Conservation (phyloP, 1,284 basidiomycete genomes). For the Ceratobasidium sp. region DNA sequence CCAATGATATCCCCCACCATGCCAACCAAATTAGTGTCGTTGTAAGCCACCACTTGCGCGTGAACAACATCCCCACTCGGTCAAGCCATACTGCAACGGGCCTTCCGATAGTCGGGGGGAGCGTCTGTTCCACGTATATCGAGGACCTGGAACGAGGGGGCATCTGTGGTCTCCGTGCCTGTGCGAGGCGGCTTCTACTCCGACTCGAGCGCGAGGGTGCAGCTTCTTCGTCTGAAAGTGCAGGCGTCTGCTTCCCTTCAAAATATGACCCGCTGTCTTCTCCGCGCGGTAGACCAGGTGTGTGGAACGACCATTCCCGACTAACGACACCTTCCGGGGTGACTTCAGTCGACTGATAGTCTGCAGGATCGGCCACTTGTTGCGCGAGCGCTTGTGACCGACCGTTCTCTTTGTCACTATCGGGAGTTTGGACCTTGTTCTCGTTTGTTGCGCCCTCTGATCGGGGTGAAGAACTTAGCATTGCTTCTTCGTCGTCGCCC, state of each 20-base stretch:
- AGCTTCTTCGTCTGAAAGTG: not conserved
- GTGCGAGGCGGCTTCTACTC: slow-evolving; percentile 12
- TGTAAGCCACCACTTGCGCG: slow-evolving; percentile 84
- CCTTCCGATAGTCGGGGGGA: slow-evolving; percentile 60
- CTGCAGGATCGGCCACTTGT: slow-evolving; percentile 34
- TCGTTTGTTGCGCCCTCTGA: slow-evolving; percentile 18
- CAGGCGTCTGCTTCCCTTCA: slow-evolving; percentile 17
- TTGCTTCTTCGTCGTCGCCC: slow-evolving; percentile 32
- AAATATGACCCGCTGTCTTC: slow-evolving; percentile 24
- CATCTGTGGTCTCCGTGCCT: slow-evolving; percentile 8
- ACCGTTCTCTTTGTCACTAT: slow-evolving; percentile 23
- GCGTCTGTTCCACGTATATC: slow-evolving; percentile 61
- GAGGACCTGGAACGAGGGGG: slow-evolving; percentile 54
- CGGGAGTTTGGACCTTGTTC: slow-evolving; percentile 23
- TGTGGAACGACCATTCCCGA: slow-evolving; percentile 31
- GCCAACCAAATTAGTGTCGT: slow-evolving; percentile 87
- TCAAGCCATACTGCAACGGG: slow-evolving; percentile 77
- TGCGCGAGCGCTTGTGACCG: slow-evolving; percentile 21
- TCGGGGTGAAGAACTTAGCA: not conserved
- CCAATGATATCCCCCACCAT: slow-evolving; percentile 86
- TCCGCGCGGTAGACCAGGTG: slow-evolving; percentile 20
- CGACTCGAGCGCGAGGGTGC: slow-evolving; percentile 24
- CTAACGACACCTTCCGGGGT: slow-evolving; percentile 36
- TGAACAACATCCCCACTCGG: slow-evolving; percentile 81
- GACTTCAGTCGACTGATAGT: slow-evolving; percentile 26